These are phyloP conservation scores for Suaeda aralocaspica DNA, from an alignment of 148 eudicot genomes.

Conservation along the genomic window DNA sequence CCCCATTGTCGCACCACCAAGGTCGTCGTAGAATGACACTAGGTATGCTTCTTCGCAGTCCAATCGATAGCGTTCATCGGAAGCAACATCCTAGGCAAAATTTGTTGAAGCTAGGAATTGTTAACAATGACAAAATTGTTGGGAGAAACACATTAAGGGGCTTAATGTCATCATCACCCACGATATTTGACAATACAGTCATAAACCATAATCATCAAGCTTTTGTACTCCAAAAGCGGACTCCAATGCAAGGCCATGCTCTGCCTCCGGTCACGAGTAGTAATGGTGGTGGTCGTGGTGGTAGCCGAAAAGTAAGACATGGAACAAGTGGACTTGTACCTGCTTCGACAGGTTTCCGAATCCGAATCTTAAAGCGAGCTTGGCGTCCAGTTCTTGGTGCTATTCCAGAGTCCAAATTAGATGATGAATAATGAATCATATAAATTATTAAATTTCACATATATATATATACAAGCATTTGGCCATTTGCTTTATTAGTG, in stretches of 20 bases:
- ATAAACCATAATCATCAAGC: not conserved
- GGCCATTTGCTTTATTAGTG: not conserved
- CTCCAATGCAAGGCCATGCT: not conserved
- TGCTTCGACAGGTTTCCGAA: constrained; percentile 15
- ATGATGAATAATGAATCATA: not conserved
- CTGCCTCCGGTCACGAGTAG: not conserved
- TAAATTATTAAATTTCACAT: too few species aligned
- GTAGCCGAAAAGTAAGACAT: constrained; percentile 1
- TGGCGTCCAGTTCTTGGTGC: constrained; percentile 27
- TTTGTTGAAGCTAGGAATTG: not conserved
- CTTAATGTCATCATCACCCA: constrained; percentile 15
- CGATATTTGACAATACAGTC: not conserved
- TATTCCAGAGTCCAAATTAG: constrained; percentile 21
- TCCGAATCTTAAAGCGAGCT: constrained; percentile 17
- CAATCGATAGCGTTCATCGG: not conserved
- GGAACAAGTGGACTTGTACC: not conserved
- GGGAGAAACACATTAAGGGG: constrained; percentile 18
- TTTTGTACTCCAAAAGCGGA: not conserved
- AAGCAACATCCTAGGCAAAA: not conserved
- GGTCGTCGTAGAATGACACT: constrained; percentile 14
- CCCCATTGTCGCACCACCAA: constrained; percentile 1
- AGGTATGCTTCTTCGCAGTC: constrained; percentile 5
- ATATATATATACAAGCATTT: too few species aligned
- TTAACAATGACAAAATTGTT: not conserved
- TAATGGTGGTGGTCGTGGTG: not conserved